Evolutionary conservation across 805 yeast genomes (phyloP).

Genomic region (Schizosaccharomyces japonicus): DNA sequence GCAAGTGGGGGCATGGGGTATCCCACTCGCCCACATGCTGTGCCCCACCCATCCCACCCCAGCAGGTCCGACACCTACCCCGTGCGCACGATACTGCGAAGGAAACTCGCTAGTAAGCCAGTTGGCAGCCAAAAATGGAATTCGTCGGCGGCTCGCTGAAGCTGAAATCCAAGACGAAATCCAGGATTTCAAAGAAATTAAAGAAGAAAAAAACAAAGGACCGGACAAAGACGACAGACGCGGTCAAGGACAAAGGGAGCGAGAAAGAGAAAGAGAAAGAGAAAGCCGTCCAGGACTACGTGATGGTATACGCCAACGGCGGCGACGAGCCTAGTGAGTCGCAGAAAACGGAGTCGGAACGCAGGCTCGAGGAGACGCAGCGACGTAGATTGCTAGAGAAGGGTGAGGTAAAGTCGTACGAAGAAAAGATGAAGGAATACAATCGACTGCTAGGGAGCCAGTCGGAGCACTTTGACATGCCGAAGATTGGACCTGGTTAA

Average conservation of each 20-base stretch:
- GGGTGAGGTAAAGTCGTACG: constrained; percentile 6
- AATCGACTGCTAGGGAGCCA: constrained; percentile 5
- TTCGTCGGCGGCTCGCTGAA: not conserved
- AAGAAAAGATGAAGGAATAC: constrained; percentile 6
- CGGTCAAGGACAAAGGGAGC: not conserved
- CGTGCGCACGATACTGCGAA: no score
- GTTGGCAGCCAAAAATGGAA: no score
- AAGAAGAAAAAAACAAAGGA: not conserved
- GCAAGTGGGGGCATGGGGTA: no score
- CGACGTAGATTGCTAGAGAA: not conserved
- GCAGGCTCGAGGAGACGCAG: not conserved
- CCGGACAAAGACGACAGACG: not conserved
- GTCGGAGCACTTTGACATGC: constrained; percentile 5
- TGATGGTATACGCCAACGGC: not conserved
- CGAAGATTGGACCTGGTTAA: constrained; percentile 5
- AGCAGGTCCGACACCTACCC: no score
- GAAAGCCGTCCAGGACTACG: not conserved
- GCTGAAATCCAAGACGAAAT: not conserved
- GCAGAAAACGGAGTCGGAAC: not conserved
- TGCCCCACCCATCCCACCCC: no score
- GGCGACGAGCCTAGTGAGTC: not conserved
- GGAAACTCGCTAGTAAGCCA: no score
- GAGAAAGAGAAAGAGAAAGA: not conserved
- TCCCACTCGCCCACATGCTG: no score
- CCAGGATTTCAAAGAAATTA: not conserved